Evolutionary conservation across 805 yeast species (phyloP).

Genomic region (Starmerella bombi): DNA sequence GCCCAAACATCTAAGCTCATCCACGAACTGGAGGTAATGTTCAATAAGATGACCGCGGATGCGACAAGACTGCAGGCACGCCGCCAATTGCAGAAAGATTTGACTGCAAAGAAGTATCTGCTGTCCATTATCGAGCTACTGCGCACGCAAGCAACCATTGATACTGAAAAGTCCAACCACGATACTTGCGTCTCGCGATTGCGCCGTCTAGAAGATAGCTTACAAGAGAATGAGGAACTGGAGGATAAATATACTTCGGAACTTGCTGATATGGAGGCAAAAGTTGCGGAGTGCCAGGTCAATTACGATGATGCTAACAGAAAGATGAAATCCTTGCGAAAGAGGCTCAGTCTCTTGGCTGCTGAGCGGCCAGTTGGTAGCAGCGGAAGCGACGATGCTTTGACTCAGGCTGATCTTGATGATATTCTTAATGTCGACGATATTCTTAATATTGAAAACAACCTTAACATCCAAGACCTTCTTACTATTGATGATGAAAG

Average conservation of each 20-base stretch:
- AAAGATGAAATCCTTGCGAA: no score
- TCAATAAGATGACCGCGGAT: conserved; percentile 70
- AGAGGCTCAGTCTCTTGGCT: no score
- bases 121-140: conserved; percentile 55
- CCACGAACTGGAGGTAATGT: conserved; percentile 51
- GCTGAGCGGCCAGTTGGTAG: no score
- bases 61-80: conserved; percentile 58
- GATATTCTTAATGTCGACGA: no score
- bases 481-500: no score
- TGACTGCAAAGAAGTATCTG: conserved; percentile 61
- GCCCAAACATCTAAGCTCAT: conserved; percentile 32
- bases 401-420: no score
- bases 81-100: conserved; percentile 52
- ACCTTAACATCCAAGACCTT: no score
- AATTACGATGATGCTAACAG: no score
- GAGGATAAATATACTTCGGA: conserved; percentile 6
- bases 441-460: no score
- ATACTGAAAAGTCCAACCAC: conserved; percentile 1
- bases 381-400: no score
- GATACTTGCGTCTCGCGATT: not conserved
- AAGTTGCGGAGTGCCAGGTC: conserved; percentile 1
- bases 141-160: conserved; percentile 5
- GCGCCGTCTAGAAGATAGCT: conserved; percentile 1
- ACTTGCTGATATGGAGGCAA: conserved; percentile 12
- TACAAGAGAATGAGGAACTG: conserved; percentile 8